Conservation (phyloP, 768 basidiomycete species). For the Tremella mesenterica region DNA sequence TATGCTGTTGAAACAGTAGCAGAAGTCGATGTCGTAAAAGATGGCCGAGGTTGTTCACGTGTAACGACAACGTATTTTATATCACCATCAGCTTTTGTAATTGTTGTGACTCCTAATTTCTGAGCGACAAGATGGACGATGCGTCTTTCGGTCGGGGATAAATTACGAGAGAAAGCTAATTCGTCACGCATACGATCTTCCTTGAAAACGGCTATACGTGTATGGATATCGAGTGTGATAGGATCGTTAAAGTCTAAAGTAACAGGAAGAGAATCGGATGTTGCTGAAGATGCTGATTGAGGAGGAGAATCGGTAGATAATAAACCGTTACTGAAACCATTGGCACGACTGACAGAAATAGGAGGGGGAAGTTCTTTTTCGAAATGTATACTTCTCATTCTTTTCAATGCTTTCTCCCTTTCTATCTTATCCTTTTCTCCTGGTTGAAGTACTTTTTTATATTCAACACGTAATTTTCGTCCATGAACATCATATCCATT, state of each 20-base stretch:
- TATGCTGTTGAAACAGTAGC: slow-evolving; percentile 25
- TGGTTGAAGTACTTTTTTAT: slow-evolving; percentile 98
- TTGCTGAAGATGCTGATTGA: slow-evolving; percentile 29
- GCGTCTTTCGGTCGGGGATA: slow-evolving; percentile 74
- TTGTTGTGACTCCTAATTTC: slow-evolving; percentile 85
- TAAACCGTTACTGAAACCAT: slow-evolving; percentile 1
- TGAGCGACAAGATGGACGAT: slow-evolving; percentile 94
- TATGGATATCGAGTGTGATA: slow-evolving; percentile 91
- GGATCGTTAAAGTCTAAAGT: slow-evolving; percentile 89
- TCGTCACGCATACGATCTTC: slow-evolving; percentile 96
- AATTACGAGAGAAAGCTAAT: slow-evolving; percentile 84
- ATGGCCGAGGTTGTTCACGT: slow-evolving; percentile 51
- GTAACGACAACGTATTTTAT: slow-evolving; percentile 90
- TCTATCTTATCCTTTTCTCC: slow-evolving; percentile 99
- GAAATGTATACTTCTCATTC: slow-evolving; percentile 95
- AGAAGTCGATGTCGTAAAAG: slow-evolving; percentile 43
- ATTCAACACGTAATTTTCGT: slow-evolving; percentile 94
- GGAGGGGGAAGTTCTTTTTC: slow-evolving; percentile 40
- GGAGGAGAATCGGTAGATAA: slow-evolving; percentile 19
- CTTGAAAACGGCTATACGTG: slow-evolving; percentile 90
- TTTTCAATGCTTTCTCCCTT: slow-evolving; percentile 91
- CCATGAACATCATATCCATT: slow-evolving; percentile 64
- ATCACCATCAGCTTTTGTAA: slow-evolving; percentile 78
- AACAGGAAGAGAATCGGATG: slow-evolving; percentile 46
- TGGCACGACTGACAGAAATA: slow-evolving; percentile 3